A percentile compares a stretch with the other conserved stretches of the same genome.
Conservation (phyloP, 2,329 filamentous ascomycete species). For the Macrophomina phaseolina region DNA sequence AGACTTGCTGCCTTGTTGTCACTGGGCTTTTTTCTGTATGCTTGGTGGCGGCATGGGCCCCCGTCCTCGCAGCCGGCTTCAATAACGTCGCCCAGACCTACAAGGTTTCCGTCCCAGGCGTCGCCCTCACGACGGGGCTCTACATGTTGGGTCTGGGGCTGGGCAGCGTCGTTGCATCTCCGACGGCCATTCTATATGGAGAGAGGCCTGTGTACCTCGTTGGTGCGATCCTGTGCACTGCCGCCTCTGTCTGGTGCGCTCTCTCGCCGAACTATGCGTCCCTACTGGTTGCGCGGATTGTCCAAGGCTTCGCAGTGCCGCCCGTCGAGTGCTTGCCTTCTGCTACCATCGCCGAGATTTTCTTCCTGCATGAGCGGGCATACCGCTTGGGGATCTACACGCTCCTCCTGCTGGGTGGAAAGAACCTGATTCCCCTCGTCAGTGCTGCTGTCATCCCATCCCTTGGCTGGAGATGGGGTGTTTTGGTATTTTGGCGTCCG, state of each 20-base stretch:
- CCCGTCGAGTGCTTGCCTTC: constrained; percentile 92
- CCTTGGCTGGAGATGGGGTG: constrained; percentile 86
- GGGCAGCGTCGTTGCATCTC: constrained; percentile 82
- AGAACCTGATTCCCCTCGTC: constrained; percentile 86
- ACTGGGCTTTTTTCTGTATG: constrained; percentile 88
- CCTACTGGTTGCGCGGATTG: constrained; percentile 79
- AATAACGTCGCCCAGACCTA: constrained; percentile 74
- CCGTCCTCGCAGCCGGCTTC: constrained; percentile 88
- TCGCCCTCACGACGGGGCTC: constrained; percentile 86
- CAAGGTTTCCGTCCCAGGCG: constrained; percentile 69
- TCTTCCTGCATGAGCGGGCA: constrained; percentile 91
- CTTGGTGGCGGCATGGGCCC: constrained; percentile 94
- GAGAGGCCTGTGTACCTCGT: constrained; percentile 89
- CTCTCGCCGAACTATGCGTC: constrained; percentile 81
- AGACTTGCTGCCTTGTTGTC: constrained; percentile 80
- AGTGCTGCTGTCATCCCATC: constrained; percentile 83
- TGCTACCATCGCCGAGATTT: constrained; percentile 94
- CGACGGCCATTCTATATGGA: constrained; percentile 87
- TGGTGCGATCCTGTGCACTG: constrained; percentile 77
- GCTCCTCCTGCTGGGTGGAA: constrained; percentile 82
- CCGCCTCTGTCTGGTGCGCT: constrained; percentile 83
- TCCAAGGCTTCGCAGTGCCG: constrained; percentile 86
- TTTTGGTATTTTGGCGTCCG: constrained; percentile 65
- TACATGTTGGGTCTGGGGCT: constrained; percentile 94
- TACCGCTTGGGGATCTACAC: constrained; percentile 95